Percentiles rank a stretch among this genome's conserved stretches.
phyloP scores from a whole-genome alignment of 345 rosid species.

The Excoecaria cochinchinensis region DNA sequence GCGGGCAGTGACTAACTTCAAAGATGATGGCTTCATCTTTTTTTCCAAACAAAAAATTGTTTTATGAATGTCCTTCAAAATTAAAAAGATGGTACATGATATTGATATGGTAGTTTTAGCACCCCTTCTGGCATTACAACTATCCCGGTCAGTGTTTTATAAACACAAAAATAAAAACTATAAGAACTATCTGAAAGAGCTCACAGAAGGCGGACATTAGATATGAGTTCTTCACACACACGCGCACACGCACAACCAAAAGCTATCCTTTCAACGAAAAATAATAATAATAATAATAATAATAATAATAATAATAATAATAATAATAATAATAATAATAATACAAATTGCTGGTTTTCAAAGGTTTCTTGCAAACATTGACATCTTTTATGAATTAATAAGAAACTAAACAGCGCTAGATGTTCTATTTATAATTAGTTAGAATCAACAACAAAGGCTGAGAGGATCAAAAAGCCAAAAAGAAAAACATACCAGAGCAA shows the following conservation, averaged over 20 bases:
- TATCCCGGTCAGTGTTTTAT: not conserved
- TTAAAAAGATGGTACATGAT: not conserved
- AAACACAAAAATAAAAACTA: not conserved
- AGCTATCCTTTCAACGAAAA: not conserved
- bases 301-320: too few species aligned
- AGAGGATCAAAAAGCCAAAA: not conserved
- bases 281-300: too few species aligned
- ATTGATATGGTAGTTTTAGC: not conserved
- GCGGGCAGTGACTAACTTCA: not conserved
- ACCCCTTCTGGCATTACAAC: not conserved
- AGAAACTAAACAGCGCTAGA: not conserved
- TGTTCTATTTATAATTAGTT: not conserved
- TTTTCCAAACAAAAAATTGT: not conserved
- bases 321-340: too few species aligned
- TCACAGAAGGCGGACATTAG: not conserved
- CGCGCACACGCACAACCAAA: too few species aligned
- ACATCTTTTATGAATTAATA: not conserved
- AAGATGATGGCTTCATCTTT: not conserved
- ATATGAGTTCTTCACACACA: too few species aligned
- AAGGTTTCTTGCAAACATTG: not conserved
- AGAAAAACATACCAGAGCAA: constrained; percentile 46
- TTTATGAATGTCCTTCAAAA: not conserved
- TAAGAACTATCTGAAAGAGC: not conserved
- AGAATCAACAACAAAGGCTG: not conserved
- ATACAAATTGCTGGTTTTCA: not conserved